phyloP scores from a whole-genome alignment of 2,329 filamentous ascomycete species.

The Hawksworthiomyces lignivorus region DNA sequence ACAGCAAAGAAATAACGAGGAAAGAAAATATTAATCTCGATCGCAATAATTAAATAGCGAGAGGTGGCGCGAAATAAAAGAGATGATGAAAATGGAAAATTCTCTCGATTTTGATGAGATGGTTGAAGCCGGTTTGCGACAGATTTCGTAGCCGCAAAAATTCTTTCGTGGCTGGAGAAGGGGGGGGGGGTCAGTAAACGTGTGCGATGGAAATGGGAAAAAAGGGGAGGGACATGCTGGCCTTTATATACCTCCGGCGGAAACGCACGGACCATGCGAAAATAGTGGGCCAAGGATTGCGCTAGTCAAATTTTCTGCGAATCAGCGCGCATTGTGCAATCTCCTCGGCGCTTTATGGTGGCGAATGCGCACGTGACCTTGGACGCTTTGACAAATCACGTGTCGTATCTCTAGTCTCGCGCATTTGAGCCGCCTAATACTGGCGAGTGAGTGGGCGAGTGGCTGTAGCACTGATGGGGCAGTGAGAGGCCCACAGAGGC shows the following conservation, averaged over 20 bases:
- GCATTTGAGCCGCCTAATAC: not conserved
- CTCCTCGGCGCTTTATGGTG: slow-evolving; percentile 12
- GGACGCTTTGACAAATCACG: slow-evolving; percentile 4
- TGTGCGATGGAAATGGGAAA: slow-evolving; percentile 10
- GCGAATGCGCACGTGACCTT: slow-evolving; percentile 10
- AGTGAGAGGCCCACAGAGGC: too few relatives aligned
- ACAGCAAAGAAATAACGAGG: not conserved
- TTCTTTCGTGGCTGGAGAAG: slow-evolving; percentile 7
- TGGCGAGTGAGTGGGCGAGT: too few relatives aligned
- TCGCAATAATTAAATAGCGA: slow-evolving; percentile 16
- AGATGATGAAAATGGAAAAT: not conserved
- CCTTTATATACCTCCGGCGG: slow-evolving; percentile 14
- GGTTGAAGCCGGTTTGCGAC: slow-evolving; percentile 11
- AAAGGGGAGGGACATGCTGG: slow-evolving; percentile 14
- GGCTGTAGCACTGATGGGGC: too few relatives aligned
- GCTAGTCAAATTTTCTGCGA: slow-evolving; percentile 16
- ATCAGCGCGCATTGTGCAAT: slow-evolving; percentile 15
- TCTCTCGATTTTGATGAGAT: not conserved
- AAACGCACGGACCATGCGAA: slow-evolving; percentile 15
- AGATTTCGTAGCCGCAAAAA: slow-evolving; percentile 11
- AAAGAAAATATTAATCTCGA: slow-evolving; percentile 7
- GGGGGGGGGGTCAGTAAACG: slow-evolving; percentile 9
- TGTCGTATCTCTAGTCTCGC: slow-evolving; percentile 3
- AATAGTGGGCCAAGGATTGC: slow-evolving; percentile 8
- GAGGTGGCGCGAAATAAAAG: slow-evolving; percentile 6